Percentiles rank a stretch among this genome's conserved stretches.
Conservation (phyloP, 257 asterid genomes). For the Echites panduratus region DNA sequence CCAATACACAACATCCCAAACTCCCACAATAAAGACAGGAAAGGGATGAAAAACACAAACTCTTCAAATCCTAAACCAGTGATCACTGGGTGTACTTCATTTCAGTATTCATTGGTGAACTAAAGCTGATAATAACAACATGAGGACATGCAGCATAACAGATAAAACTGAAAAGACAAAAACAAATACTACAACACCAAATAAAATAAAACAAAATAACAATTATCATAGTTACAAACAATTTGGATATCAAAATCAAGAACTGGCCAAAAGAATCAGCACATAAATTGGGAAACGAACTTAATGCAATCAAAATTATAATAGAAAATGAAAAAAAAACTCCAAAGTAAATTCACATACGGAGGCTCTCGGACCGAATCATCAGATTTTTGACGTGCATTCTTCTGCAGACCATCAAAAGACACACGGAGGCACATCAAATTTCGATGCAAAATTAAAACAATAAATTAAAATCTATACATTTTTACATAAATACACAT, state of each 20-base stretch:
- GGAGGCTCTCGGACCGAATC: conserved; percentile 73
- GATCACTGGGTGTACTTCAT: background rate
- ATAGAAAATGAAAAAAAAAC: background rate
- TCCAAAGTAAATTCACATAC: conserved; percentile 39
- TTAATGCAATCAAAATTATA: background rate
- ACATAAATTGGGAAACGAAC: background rate
- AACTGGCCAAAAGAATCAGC: background rate
- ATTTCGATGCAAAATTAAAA: background rate
- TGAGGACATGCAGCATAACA: background rate
- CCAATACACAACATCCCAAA: background rate
- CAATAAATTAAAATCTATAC: no score
- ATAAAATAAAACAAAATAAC: background rate
- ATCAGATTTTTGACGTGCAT: conserved; percentile 51
- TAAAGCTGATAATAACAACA: background rate
- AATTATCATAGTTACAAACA: background rate
- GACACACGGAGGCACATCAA: conserved; percentile 9
- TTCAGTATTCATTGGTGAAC: background rate
- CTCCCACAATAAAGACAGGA: background rate
- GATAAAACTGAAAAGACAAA: background rate
- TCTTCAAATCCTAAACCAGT: background rate
- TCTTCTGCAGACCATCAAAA: conserved; percentile 39
- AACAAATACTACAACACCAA: background rate
- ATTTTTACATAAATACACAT: no score
- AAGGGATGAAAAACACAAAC: background rate
- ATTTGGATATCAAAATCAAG: background rate